Base-by-base conservation (phyloP, 164 flowering plant genomes). In the Santalum album region DNA sequence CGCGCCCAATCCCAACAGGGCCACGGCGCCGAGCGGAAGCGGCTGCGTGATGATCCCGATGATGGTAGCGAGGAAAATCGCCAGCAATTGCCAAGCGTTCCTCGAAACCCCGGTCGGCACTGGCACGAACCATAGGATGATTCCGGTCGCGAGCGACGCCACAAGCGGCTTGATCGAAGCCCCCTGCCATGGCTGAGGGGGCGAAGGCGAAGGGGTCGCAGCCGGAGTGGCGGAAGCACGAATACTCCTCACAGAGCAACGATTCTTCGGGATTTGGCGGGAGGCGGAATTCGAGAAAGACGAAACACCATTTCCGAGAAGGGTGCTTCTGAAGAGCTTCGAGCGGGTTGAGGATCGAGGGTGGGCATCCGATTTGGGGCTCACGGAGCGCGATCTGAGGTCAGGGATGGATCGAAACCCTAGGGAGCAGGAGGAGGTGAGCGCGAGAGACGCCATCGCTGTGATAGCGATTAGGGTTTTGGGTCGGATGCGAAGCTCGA, bases 31-130 rank as follows among this genome's bases (percentile, higher is more conserved):
- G n/a, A 90, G 79, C 0, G 97, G 96, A 18, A 90, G 60, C 2
- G 97, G 97, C 54, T 87, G 96, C 6, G 96, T 83, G 45, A 90
- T 90, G 65, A 90, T 90, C 4, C 97, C 97, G 44, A 87, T 87
- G 27, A 90, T 83, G 0, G 96, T 87, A 12, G 96, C 91, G 2
- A 90, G 72, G 63, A 90, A 90, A 12, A 90, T 90, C 4, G 97
- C 69, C 5, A 90, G 81, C 40, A 90, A 63, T 43, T 90, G 97
- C 96, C 97, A 90, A 0, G 97, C 96, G 50, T 71, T 72, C 40
- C 57, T 60, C 11, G 96, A 54, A 16, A 90, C 94, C 1, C 97
- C 96, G 20, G 79, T 52, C 0, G 96, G 97, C 0, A 73, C 78
- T 0, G 97, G 96, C 2, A 83, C 56, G 57, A 83, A 78, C 97